Percentiles rank a stretch among this genome's conserved stretches.
Conservation (phyloP, 2,329 filamentous ascomycete species). For the Botrytis medusae region DNA sequence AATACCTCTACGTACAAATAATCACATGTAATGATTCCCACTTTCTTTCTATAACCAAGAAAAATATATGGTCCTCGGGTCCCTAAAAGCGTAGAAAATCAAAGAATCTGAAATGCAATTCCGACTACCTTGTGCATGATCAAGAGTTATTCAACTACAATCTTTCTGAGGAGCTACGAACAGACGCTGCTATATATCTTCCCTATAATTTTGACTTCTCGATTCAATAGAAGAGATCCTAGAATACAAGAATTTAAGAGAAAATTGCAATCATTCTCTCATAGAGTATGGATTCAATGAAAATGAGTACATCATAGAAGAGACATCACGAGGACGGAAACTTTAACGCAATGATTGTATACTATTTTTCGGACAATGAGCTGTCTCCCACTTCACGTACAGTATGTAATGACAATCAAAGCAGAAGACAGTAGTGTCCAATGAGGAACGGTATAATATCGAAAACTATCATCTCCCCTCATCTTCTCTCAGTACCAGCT, state of each 20-base stretch:
- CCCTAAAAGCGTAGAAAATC: not conserved
- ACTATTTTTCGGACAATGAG: not conserved
- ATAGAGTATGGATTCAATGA: too few relatives aligned
- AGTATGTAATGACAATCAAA: too few relatives aligned
- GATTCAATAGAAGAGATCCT: not conserved
- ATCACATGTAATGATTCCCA: too few relatives aligned
- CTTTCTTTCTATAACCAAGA: not conserved
- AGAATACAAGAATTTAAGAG: too few relatives aligned
- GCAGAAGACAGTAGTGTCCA: not conserved
- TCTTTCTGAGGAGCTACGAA: fast-evolving
- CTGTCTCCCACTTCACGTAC: fast-evolving
- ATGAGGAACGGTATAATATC: not conserved
- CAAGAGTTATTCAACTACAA: fast-evolving
- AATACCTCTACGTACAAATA: not conserved
- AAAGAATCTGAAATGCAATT: not conserved
- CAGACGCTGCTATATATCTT: fast-evolving
- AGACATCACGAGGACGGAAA: too few relatives aligned
- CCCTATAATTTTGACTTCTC: too few relatives aligned
- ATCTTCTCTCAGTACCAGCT: not conserved
- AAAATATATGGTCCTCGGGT: not conserved
- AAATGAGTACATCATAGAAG: too few relatives aligned
- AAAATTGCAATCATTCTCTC: too few relatives aligned
- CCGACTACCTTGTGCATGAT: not conserved
- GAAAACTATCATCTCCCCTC: not conserved
- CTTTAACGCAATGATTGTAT: not conserved